Evolutionary conservation across 495 filamentous ascomycete species (phyloP).

Genomic region (Xylaria cubensis): DNA sequence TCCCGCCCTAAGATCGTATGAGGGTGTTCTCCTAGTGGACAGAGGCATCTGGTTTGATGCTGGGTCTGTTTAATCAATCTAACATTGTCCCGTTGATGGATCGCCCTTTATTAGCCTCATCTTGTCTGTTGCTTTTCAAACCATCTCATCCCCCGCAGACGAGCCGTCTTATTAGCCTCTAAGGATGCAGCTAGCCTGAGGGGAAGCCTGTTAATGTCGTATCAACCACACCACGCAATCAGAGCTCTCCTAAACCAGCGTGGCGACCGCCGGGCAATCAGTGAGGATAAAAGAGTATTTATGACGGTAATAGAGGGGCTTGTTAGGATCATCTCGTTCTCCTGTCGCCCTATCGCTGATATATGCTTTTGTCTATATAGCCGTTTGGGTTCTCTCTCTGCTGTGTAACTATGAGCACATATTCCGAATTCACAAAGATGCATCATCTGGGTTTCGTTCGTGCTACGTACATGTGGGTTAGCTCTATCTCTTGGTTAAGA

Average conservation of each 20-base stretch:
- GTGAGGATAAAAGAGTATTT: not conserved
- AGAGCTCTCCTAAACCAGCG: not conserved
- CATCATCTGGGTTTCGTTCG: not conserved
- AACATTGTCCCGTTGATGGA: conserved; percentile 6
- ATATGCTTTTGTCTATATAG: conserved; percentile 15
- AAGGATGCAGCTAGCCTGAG: conserved; percentile 22
- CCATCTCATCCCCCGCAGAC: conserved; percentile 5
- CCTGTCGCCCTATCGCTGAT: not conserved
- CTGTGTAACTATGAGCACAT: conserved; percentile 14
- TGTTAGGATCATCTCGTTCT: not conserved
- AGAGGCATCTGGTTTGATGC: conserved; percentile 11
- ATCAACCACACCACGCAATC: conserved; percentile 4
- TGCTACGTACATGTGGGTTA: no score
- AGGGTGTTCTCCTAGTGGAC: not conserved
- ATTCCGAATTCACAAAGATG: not conserved
- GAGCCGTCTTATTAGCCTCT: conserved; percentile 22
- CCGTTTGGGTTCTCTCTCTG: conserved; percentile 7
- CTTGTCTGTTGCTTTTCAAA: not conserved
- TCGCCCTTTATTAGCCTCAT: conserved; percentile 17
- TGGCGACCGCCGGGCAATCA: not conserved
- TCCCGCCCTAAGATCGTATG: not conserved
- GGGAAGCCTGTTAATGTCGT: conserved; percentile 25
- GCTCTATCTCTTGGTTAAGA: not conserved
- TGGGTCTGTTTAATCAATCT: conserved; percentile 11
- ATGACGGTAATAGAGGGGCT: not conserved